Evolutionary conservation across 306 rosid genomes (phyloP).

Genomic region (Prinsepia uniflora): DNA sequence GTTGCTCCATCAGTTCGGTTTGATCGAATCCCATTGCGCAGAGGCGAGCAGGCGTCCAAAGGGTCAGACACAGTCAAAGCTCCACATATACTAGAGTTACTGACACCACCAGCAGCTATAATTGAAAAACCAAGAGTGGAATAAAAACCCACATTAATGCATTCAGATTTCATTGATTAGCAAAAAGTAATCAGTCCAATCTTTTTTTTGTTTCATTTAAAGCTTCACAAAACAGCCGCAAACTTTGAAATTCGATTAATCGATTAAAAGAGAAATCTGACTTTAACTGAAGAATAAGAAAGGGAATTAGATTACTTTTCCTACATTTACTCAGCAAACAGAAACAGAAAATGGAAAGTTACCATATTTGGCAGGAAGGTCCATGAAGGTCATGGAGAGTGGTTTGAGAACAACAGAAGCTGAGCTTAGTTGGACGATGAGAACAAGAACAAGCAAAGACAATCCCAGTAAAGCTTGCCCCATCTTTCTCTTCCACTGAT

Average conservation of each 20-base stretch:
- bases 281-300: background rate
- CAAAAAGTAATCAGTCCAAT: background rate
- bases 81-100: conserved; percentile 32
- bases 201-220: background rate
- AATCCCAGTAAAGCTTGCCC: conserved; percentile 15
- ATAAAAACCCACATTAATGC: background rate
- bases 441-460: background rate
- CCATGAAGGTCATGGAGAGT: conserved; percentile 21
- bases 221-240: background rate
- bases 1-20: conserved; percentile 8
- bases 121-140: background rate
- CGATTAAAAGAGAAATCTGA: background rate
- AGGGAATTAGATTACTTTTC: background rate
- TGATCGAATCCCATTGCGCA: conserved; percentile 4
- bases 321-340: conserved; percentile 23
- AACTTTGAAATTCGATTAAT: background rate
- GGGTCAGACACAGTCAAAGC: conserved; percentile 26
- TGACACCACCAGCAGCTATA: conserved; percentile 17
- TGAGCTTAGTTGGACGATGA: conserved; percentile 6
- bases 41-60: conserved; percentile 31
- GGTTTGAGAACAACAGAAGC: conserved; percentile 26
- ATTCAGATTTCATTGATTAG: background rate
- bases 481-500: conserved; percentile 24
- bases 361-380: conserved; percentile 46
- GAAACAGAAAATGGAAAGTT: conserved; percentile 3